phyloP scores from a whole-genome alignment of 108 stramenopile genomes.

The Cyclotella cryptica region DNA sequence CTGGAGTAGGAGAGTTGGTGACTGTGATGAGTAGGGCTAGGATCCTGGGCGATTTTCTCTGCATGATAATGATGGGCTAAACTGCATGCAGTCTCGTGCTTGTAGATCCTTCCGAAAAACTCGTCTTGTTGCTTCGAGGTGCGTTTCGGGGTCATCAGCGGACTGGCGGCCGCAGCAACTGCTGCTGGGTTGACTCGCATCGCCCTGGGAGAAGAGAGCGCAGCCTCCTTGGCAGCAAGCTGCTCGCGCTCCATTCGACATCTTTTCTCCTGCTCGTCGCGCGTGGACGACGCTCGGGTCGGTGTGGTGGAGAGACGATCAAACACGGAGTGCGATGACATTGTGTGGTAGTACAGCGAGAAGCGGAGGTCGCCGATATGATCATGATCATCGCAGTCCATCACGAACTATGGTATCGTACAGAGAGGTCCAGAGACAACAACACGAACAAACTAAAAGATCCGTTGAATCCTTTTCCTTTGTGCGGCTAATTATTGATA shows the following conservation, averaged over 20 bases:
- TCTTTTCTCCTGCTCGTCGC: background rate
- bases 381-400: background rate
- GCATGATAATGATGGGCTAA: background rate
- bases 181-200: background rate
- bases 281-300: background rate
- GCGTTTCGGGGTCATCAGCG: background rate
- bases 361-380: slow-evolving; percentile 1
- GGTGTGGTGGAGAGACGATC: slow-evolving; percentile 6
- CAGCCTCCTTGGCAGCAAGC: too few species aligned
- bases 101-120: background rate
- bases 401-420: too few species aligned
- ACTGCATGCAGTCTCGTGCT: slow-evolving; percentile 1
- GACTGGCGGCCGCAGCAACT: background rate
- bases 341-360: slow-evolving; percentile 3
- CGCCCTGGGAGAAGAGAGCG: background rate
- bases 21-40: background rate
- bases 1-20: background rate
- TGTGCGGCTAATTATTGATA: too few species aligned
- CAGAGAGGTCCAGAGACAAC: too few species aligned
- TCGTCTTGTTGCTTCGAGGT: background rate
- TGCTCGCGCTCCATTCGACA: background rate
- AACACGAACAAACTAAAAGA: too few species aligned
- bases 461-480: too few species aligned
- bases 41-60: background rate
- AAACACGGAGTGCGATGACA: slow-evolving; percentile 1